These are phyloP conservation scores for Triticum monococcum DNA, from an alignment of 176 grass and related monocot genomes.

Conservation along the genomic window DNA sequence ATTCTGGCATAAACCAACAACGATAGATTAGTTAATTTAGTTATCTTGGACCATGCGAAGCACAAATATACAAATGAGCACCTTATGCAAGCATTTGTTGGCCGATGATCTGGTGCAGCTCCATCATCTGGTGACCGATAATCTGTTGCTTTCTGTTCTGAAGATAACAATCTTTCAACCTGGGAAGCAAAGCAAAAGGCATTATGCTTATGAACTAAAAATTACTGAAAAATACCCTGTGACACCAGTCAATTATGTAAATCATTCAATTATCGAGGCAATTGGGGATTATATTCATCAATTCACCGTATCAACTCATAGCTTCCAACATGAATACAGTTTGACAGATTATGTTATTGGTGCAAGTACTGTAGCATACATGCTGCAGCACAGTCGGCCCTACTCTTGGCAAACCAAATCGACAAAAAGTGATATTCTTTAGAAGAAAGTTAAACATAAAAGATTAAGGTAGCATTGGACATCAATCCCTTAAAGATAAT, in stretches of 20 bases:
- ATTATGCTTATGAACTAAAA: slow-evolving; percentile 15
- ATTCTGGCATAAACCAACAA: slow-evolving; percentile 65
- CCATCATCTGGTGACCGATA: slow-evolving; percentile 95
- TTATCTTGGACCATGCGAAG: slow-evolving; percentile 28
- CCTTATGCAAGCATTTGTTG: slow-evolving; percentile 97
- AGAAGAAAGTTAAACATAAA: background rate
- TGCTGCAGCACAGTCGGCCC: background rate
- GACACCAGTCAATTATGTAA: background rate
- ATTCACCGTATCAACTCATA: slow-evolving; percentile 1
- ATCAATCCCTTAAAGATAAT: background rate
- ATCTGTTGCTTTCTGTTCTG: slow-evolving; percentile 93
- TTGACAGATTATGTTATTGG: background rate
- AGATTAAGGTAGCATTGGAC: background rate
- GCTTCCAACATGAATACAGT: background rate
- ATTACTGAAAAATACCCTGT: slow-evolving; percentile 3
- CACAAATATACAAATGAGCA: slow-evolving; percentile 38
- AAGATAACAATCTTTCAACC: slow-evolving; percentile 96
- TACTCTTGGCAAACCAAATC: background rate
- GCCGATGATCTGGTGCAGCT: slow-evolving; percentile 87
- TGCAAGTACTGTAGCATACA: background rate
- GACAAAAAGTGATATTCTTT: background rate
- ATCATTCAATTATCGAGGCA: background rate
- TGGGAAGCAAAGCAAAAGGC: slow-evolving; percentile 29
- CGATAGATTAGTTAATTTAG: slow-evolving; percentile 43
- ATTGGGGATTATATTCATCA: background rate